Base-by-base conservation (phyloP, 2,329 filamentous ascomycete genomes). In the Neonectria faginata region DNA sequence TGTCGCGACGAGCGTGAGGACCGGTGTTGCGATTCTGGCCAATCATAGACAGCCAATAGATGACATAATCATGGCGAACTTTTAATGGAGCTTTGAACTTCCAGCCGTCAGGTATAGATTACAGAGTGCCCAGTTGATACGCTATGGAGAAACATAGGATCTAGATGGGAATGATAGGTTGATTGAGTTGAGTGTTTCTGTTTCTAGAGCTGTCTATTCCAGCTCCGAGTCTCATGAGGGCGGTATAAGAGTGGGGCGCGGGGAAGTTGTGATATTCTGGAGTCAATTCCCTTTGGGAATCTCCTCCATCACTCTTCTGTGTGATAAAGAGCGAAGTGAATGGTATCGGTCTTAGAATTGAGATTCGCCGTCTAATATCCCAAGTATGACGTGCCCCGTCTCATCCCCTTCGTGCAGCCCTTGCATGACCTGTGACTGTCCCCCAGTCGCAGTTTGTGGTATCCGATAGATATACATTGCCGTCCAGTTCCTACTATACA, bases 381-480 rank as follows among this genome's bases (percentile, higher is more conserved):
- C 55, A 66, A 65, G 52, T 54, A 42, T 20, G 44, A 45, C 62
- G 29, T 54, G 47, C 39, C 47, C 59, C 62, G 48, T 53, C 58
- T 57, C 57, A 36, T 62, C 45, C 39, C 55, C 36, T 27, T 44
- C 7, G 44, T 54, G 39, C 51, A 70, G 45, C 55, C 59, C 41
- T 55, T 61, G 44, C 42, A n/a, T 53, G 45, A 63, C 45, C 61
- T 59, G 53, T 51, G 57, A 56, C 60, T 60, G 60, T 59, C 66
- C 55, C 56, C 57, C 41, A 65, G 45, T 57, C 56, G 65, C 39
- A 58, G 45, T 58, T 22, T 70, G 48, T 51, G 68, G 64, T 73
- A 71, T 74, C 69, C 63, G 64, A 71, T 74, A 72, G 66, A 74
- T 74, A 69, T 74, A 73, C 71, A 74, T 70, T 62, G 58, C 66